Percentiles rank a stretch among this genome's conserved stretches.
Conservation (phyloP, 163 green algal genomes). For the Scenedesmus sp. region DNA sequence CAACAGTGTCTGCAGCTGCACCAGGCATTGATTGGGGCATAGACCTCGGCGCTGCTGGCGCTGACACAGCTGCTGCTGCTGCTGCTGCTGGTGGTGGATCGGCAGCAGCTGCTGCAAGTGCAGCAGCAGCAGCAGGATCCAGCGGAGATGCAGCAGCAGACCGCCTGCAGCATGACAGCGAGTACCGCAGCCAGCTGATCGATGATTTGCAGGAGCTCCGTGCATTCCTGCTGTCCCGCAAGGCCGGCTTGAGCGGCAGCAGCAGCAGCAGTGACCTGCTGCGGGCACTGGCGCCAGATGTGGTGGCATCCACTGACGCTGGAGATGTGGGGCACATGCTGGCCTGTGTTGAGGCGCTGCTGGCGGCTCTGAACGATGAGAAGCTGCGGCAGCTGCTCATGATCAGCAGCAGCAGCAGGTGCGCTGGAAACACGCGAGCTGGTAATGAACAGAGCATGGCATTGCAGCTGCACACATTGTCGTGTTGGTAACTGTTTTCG, state of each 20-base stretch:
- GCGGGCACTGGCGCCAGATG: conserved; percentile 52
- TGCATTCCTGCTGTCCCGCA: conserved; percentile 73
- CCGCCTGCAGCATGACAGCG: conserved; percentile 62
- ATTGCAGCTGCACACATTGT: too few species aligned
- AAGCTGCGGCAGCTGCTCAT: conserved; percentile 61
- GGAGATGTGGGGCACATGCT: conserved; percentile 55
- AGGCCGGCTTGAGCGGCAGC: conserved; percentile 12
- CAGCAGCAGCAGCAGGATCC: neutral
- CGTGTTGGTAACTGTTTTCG: too few species aligned
- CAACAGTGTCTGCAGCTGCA: neutral
- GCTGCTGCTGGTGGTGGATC: neutral
- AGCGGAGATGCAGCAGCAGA: conserved; percentile 46
- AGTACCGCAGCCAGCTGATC: conserved; percentile 71
- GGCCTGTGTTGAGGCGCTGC: conserved; percentile 46
- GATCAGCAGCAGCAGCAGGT: conserved; percentile 58
- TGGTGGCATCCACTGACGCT: conserved; percentile 55
- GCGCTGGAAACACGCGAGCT: neutral
- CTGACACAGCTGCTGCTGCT: neutral
- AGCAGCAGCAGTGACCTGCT: conserved; percentile 61
- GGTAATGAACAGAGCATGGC: too few species aligned
- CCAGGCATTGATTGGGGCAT: conserved; percentile 58
- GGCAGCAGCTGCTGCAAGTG: neutral
- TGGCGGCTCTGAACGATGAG: conserved; percentile 57
- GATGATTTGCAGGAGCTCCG: conserved; percentile 84
- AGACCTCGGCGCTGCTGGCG: conserved; percentile 16